Evolutionary conservation across 805 yeast species (phyloP).

Genomic region (Saturnispora besseyi): DNA sequence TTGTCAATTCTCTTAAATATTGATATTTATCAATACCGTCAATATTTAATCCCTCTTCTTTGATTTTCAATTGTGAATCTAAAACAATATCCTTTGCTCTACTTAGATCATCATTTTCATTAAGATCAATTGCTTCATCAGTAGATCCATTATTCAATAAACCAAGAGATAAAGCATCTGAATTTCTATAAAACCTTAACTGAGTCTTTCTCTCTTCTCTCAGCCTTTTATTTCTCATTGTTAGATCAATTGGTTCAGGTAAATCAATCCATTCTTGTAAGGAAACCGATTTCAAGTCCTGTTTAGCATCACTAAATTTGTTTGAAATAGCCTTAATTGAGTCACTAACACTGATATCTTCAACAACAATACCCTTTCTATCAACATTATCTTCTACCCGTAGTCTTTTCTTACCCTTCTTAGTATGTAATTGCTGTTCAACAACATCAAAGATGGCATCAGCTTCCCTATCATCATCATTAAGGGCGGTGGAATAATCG

Average conservation of each 20-base stretch:
- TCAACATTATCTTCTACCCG: slow-evolving; percentile 14
- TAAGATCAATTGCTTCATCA: slow-evolving; percentile 15
- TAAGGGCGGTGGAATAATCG: not conserved
- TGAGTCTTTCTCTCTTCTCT: slow-evolving; percentile 52
- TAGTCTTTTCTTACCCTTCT: slow-evolving; percentile 22
- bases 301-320: slow-evolving; percentile 65
- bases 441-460: slow-evolving; percentile 57
- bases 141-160: slow-evolving; percentile 28
- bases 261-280: slow-evolving; percentile 70
- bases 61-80: slow-evolving; percentile 46
- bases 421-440: slow-evolving; percentile 41
- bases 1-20: slow-evolving; percentile 35
- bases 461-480: slow-evolving; percentile 62
- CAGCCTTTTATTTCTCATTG: slow-evolving; percentile 66
- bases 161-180: slow-evolving; percentile 51
- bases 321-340: slow-evolving; percentile 31
- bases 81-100: slow-evolving; percentile 56
- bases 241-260: slow-evolving; percentile 86
- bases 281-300: slow-evolving; percentile 47
- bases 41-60: slow-evolving; percentile 13
- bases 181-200: slow-evolving; percentile 72
- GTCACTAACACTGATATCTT: slow-evolving; percentile 18
- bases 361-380: slow-evolving; percentile 6
- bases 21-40: slow-evolving; percentile 31
- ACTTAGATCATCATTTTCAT: slow-evolving; percentile 38